These are phyloP conservation scores for Bondarzewia mesenterica DNA, from an alignment of 1,284 basidiomycete species.

Conservation along the genomic window DNA sequence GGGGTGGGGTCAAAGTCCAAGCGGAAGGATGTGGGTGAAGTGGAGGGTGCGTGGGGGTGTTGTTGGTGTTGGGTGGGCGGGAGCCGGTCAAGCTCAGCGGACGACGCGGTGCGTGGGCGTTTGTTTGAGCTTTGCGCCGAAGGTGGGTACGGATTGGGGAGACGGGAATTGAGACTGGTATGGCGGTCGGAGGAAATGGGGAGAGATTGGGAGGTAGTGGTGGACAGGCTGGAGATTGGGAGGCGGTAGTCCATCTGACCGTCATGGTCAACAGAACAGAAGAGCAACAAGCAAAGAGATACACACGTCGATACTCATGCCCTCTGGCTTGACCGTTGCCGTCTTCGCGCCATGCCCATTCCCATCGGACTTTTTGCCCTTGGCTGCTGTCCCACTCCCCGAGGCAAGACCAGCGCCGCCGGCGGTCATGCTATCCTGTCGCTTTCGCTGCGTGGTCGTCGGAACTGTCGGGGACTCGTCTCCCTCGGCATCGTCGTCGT, in stretches of 20 bases:
- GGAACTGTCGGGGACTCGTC: conserved; percentile 13
- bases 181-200: conserved; percentile 26
- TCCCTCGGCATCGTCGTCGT: conserved; percentile 31
- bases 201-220: conserved; percentile 14
- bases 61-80: no score
- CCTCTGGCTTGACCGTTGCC: conserved; percentile 5
- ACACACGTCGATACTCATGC: conserved; percentile 5
- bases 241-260: conserved; percentile 19
- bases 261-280: not conserved
- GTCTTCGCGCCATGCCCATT: conserved; percentile 6
- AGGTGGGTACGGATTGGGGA: conserved; percentile 5
- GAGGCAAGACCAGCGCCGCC: conserved; percentile 6
- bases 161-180: conserved; percentile 9
- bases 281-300: not conserved
- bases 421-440: conserved; percentile 15
- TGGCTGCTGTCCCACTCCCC: not conserved
- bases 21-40: not conserved
- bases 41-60: not conserved
- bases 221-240: conserved; percentile 12
- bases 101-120: not conserved
- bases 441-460: no score
- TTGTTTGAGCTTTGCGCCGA: conserved; percentile 9
- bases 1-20: not conserved
- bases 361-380: conserved; percentile 2
- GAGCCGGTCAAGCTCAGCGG: not conserved